Evolutionary conservation across 305 asterid genomes (phyloP), one percentile per base, ranked within the genome.

Genomic region (Fraxinus paxiana): DNA sequence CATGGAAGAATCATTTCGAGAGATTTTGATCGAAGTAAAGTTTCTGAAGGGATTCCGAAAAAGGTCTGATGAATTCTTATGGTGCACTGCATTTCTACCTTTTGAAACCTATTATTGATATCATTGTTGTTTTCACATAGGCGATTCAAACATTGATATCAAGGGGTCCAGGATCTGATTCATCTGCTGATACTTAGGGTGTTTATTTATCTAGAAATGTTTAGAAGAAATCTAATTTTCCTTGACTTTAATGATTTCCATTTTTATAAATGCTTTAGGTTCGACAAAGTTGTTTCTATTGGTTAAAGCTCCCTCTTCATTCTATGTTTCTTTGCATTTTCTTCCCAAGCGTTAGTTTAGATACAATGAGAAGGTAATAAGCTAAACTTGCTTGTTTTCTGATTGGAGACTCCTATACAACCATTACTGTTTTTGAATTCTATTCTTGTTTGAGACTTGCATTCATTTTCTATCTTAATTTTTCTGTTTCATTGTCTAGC

Each of bases 331-430:
- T 80, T 31, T 85, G 87, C 96, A 94, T 84, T 95, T 95, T 89
- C 96, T 92, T 81, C 98, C 97, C 77, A 94, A 95, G 87, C 98
- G 97, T 0, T 97, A 92, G 84, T 90, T 91, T 79, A 89, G 87
- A 33, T 91, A 81, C 86, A 88, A 83, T 75, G 90, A 88, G 84
- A 95, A 95, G 99, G 98, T 92, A 84, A 46, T 10, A 4, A 0
- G 33, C 75, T 33, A 6, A 24, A 51, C 30, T 8, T 22, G 17
- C 51, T 33, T 12, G 35, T 65, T 41, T 4, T 48, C 54, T 43
- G 54, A 43, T 43, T 43, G 54, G 54, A 41, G 48, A 9, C 3
- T 38, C n/a, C 12, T 9, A 41, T 12, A 13, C 12, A 1, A 43
- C 6, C 5, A 0, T 43, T 0, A 3, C 17, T 12, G 6, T 41